Evolutionary conservation across 495 filamentous ascomycete genomes (phyloP).

Genomic region (Glutinoglossum americanum): DNA sequence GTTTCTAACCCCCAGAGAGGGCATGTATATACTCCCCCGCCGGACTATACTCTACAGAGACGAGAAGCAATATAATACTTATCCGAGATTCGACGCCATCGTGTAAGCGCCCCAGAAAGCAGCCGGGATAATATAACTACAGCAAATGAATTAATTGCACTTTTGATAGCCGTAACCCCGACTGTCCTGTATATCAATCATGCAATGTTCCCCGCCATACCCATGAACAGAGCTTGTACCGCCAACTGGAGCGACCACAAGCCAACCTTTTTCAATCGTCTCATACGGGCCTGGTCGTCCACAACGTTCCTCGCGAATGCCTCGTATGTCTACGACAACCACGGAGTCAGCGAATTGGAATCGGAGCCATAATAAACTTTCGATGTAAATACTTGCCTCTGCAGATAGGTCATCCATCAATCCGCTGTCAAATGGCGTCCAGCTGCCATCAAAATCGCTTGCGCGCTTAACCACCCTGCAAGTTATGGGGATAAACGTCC

Average conservation of each 20-base stretch:
- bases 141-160: too few species aligned
- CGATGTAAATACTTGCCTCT: slow-evolving; percentile 29
- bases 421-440: slow-evolving; percentile 86
- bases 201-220: slow-evolving; percentile 72
- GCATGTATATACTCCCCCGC: too few species aligned
- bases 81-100: too few species aligned
- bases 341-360: neutral
- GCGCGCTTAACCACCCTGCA: slow-evolving; percentile 80
- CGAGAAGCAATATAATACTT: too few species aligned
- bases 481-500: slow-evolving; percentile 82
- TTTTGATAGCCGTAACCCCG: too few species aligned
- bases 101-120: too few species aligned
- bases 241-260: slow-evolving; percentile 85
- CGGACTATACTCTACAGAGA: too few species aligned
- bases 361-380: neutral
- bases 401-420: slow-evolving; percentile 90
- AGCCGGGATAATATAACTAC: too few species aligned
- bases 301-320: slow-evolving; percentile 79
- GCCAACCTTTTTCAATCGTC: slow-evolving; percentile 86
- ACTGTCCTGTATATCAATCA: slow-evolving; percentile 11
- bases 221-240: slow-evolving; percentile 86
- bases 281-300: slow-evolving; percentile 61
- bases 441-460: slow-evolving; percentile 82
- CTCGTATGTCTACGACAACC: slow-evolving; percentile 45
- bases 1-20: too few species aligned